Evolutionary conservation across 2,329 filamentous ascomycete species (phyloP).

Genomic region (Talaromyces albobiverticillius): DNA sequence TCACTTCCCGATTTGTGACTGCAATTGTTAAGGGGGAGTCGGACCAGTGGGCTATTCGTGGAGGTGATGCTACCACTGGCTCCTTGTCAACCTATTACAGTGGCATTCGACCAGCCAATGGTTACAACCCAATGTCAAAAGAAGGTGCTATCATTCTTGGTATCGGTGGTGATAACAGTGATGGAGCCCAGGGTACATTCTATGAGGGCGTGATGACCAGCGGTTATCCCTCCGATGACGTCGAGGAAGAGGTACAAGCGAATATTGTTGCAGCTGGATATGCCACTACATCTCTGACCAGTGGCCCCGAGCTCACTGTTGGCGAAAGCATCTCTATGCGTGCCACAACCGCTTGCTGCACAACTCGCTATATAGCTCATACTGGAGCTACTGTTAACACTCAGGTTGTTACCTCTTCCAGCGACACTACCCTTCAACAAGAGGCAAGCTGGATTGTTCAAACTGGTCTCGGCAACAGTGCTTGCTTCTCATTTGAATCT

Average conservation of each 20-base stretch:
- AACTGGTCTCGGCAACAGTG: conserved; percentile 55
- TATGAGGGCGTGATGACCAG: conserved; percentile 13
- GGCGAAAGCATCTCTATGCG: conserved; percentile 46
- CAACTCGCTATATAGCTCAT: conserved; percentile 56
- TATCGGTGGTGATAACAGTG: conserved; percentile 11
- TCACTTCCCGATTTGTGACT: conserved; percentile 11
- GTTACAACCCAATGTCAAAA: conserved; percentile 9
- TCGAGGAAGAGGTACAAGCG: conserved; percentile 7
- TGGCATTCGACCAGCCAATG: conserved; percentile 6
- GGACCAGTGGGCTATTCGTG: conserved; percentile 12
- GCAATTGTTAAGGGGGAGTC: conserved; percentile 10
- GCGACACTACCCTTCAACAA: conserved; percentile 48
- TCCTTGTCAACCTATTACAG: conserved; percentile 10
- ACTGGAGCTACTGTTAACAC: conserved; percentile 51
- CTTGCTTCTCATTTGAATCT: conserved; percentile 62
- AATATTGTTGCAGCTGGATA: conserved; percentile 10
- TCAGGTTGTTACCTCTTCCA: conserved; percentile 54
- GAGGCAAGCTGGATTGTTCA: conserved; percentile 55
- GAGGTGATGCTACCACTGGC: conserved; percentile 9
- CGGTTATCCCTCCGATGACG: conserved; percentile 11
- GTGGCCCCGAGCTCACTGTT: conserved; percentile 3
- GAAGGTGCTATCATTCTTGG: conserved; percentile 14
- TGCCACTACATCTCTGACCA: conserved; percentile 10
- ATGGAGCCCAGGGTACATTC: conserved; percentile 10
- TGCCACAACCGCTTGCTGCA: conserved; percentile 55